phyloP scores from a whole-genome alignment of 129 eudicot species.

The Artemisia annua region DNA sequence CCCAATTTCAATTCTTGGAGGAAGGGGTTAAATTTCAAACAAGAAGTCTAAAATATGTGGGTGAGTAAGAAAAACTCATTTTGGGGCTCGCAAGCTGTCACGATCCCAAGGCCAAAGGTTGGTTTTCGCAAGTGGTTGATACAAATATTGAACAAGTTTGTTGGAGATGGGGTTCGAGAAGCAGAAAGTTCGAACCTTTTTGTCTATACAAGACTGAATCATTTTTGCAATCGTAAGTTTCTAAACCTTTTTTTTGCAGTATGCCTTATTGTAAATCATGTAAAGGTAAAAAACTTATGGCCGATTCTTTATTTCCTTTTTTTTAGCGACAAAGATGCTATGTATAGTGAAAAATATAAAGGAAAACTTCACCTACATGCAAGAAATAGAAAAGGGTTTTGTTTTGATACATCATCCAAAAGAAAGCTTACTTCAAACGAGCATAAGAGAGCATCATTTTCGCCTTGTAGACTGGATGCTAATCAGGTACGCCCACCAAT shows the following conservation, averaged over 20 bases:
- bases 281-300: background rate
- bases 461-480: slow-evolving; percentile 60
- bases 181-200: slow-evolving; percentile 41
- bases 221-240: slow-evolving; percentile 55
- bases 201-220: slow-evolving; percentile 71
- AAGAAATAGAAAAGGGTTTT: slow-evolving; percentile 37
- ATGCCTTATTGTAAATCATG: background rate
- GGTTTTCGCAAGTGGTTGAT: slow-evolving; percentile 49
- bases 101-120: slow-evolving; percentile 65
- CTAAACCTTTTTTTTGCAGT: background rate
- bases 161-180: slow-evolving; percentile 57
- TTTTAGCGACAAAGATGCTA: slow-evolving; percentile 55
- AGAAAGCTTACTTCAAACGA: slow-evolving; percentile 65
- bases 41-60: slow-evolving; percentile 23
- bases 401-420: slow-evolving; percentile 69
- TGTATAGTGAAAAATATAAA: slow-evolving; percentile 26
- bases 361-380: slow-evolving; percentile 57
- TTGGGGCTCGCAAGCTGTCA: slow-evolving; percentile 64
- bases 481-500: slow-evolving; percentile 54
- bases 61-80: slow-evolving; percentile 23
- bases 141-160: slow-evolving; percentile 67
- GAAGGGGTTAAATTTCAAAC: slow-evolving; percentile 23
- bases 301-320: background rate
- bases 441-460: slow-evolving; percentile 53
- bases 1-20: background rate